Base-by-base conservation (phyloP, 2,329 filamentous ascomycete genomes). In the Hymenoscyphus repandus region DNA sequence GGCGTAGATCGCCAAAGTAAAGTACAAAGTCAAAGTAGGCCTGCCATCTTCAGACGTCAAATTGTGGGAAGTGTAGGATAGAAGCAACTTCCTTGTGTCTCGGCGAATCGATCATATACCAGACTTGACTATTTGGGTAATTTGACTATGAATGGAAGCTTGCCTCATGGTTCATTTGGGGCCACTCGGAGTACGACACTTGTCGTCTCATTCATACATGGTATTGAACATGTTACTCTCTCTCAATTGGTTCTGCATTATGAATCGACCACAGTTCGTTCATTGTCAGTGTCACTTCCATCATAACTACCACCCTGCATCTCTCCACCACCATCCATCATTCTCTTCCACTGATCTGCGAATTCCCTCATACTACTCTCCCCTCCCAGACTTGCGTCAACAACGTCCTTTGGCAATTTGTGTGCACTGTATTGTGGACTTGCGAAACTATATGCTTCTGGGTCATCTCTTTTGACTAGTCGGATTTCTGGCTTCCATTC, bases 401-500 rank as follows among this genome's bases (percentile, higher is more conserved):
- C 91, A 2, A 97, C 90, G 61, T 99, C 93, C 67, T 85, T 90
- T 0, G 93, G 93, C 60, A 99, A 72, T 70, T 97, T 99, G 66
- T 97, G 92, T 2, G 93, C 92, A 55, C 90, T 96, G 68, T 95
- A 97, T 63, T 92, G 88, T 1, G 90, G 81, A 4, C 88, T 86
- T 58, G 80, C 83, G 66, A 96, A 95, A 60, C 86, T 87, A 66
- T 90, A 93, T 1, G 91, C 91, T 54, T 92, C 88, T 0, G 91
- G 90, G 58, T 97, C 92, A 57, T 92, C 86, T 66, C 84, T 83
- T 60, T 85, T 82, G 42, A 99, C 80, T 7, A 97, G 75, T 38
- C 92, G 78, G 58, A 99, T 78, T 68, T 96, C 91, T 0, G 90
- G 88, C 5, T 77, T 75, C 64, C 80, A 82, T 6, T 76, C 67